These are phyloP conservation scores for Lycium ferocissimum DNA, from an alignment of 257 asterid species.

Conservation along the genomic window DNA sequence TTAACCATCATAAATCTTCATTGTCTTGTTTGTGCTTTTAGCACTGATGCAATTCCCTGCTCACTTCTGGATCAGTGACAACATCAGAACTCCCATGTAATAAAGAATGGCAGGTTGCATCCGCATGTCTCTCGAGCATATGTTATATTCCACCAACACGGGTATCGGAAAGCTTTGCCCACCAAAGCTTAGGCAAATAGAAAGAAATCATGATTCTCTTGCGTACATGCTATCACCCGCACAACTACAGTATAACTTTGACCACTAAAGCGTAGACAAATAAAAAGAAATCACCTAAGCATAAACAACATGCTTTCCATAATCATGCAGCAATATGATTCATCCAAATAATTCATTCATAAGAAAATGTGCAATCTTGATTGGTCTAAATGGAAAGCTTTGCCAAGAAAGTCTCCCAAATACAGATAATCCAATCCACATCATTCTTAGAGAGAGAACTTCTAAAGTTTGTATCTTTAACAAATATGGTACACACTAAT, in stretches of 20 bases:
- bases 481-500: background rate
- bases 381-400: background rate
- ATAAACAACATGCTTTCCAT: background rate
- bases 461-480: background rate
- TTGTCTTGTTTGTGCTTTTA: constrained; percentile 66
- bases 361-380: background rate
- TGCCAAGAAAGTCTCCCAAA: background rate
- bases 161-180: background rate
- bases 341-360: background rate
- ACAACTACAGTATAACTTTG: background rate
- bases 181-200: background rate
- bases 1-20: constrained; percentile 80
- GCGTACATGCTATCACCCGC: background rate
- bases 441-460: background rate
- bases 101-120: constrained; percentile 52
- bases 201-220: background rate
- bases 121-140: background rate
- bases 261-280: background rate
- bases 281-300: background rate
- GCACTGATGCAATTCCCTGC: constrained; percentile 76
- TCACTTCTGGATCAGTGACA: constrained; percentile 86
- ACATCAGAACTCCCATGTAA: constrained; percentile 81
- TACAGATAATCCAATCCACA: background rate
- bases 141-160: background rate
- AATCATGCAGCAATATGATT: background rate